Evolutionary conservation across 306 rosid genomes (phyloP), one percentile per base, ranked within the genome.

Genomic region (Prunus armeniaca): DNA sequence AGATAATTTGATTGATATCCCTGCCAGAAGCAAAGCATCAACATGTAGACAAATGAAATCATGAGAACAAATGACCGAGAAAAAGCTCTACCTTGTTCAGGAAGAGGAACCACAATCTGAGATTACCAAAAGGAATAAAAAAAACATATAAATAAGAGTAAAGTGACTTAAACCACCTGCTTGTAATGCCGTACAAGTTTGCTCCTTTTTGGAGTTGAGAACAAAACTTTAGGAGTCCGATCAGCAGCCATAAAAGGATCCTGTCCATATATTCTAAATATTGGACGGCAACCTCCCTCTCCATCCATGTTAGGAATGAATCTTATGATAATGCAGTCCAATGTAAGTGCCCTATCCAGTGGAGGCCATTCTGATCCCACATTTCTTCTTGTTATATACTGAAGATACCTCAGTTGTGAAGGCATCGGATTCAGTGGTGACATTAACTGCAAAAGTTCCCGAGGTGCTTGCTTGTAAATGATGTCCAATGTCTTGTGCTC

Each of bases 361-460:
- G 99, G 98, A 67, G 99, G 99, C 99, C 99, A 96, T 82, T 88
- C 88, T 18, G 97, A 79, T 75, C 87, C 93, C 60, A 96, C 97
- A 65, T 89, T 96, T 87, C 99, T 88, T 77, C 97, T 91, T 72
- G 98, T 91, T 60, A 96, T 86, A 79, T 96, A 96, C 80, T 91
- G 99, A 73, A 96, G 96, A 85, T 96, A 96, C 86, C 99, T 89
- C 86, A 88, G 73, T 74, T 96, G 99, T 6, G 98, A 96, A 77
- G 99, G 98, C 79, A 92, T 57, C 1, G 99, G 98, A 82, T 96
- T 96, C 87, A 92, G 71, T 0, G 96, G 93, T 45, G 99, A 91
- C 93, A 96, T 91, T 81, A 96, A 83, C 79, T 89, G 99, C 90
- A 96, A 80, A 79, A 96, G 96, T 68, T 91, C 99, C 51, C 87